Evolutionary conservation across 768 basidiomycete species (phyloP).

Genomic region (Mycena belliarum): DNA sequence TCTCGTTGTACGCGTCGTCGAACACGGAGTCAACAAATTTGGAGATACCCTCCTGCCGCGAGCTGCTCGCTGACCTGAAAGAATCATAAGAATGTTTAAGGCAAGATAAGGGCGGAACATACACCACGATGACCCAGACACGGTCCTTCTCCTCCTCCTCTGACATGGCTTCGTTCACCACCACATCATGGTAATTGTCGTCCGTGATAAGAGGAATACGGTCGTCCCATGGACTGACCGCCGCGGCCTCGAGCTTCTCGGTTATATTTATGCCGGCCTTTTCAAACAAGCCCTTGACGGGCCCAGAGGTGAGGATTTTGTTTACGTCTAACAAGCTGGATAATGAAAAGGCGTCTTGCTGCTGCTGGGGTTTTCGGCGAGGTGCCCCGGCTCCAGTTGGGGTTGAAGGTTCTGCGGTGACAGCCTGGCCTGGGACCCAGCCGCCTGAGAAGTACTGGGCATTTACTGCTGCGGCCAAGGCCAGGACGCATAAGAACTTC

Average conservation of each 20-base stretch:
- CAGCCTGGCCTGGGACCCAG: slow-evolving; percentile 77
- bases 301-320: slow-evolving; percentile 50
- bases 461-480: slow-evolving; percentile 36
- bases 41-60: slow-evolving; percentile 64
- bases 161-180: slow-evolving; percentile 67
- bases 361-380: slow-evolving; percentile 21
- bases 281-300: slow-evolving; percentile 54
- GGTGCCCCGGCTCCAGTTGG: slow-evolving; percentile 25
- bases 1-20: slow-evolving; percentile 71
- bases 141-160: slow-evolving; percentile 63
- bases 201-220: slow-evolving; percentile 82
- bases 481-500: slow-evolving; percentile 45
- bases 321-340: slow-evolving; percentile 39
- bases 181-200: slow-evolving; percentile 70
- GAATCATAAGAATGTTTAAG: background rate
- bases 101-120: slow-evolving; percentile 29
- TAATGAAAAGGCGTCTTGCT: slow-evolving; percentile 26
- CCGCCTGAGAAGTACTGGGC: slow-evolving; percentile 82
- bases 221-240: slow-evolving; percentile 58
- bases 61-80: slow-evolving; percentile 9
- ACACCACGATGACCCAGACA: slow-evolving; percentile 83
- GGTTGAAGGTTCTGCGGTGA: slow-evolving; percentile 26
- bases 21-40: slow-evolving; percentile 72
- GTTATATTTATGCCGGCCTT: slow-evolving; percentile 73
- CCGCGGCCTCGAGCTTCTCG: slow-evolving; percentile 43